Evolutionary conservation across 83 land plant species (phyloP), one percentile per base, ranked within the genome.

Genomic region (Larix sibirica): DNA sequence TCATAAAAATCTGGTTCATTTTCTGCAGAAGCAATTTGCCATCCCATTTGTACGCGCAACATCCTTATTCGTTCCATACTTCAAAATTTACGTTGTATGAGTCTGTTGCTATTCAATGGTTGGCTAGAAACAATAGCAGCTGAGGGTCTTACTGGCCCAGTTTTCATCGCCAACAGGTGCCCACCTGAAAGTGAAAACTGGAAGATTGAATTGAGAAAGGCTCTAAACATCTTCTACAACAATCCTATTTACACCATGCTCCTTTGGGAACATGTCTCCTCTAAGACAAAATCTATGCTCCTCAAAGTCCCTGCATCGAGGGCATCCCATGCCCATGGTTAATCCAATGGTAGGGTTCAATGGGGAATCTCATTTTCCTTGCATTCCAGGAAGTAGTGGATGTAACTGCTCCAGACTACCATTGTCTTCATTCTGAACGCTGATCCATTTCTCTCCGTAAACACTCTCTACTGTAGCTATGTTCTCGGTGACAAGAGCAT

Each of bases 251-350:
- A 95, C 88, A 78, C 99, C 99, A 91, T 97, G 99, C 81, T 97
- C 99, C 99, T 96, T 96, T 56, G 99, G 98, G 83, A 98, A 97
- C 87, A 96, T 89, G 77, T 97, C 99, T 18, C 99, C 99, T 81
- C 98, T 87, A 7, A 97, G 86, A 83, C 99, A 97, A 90, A 88
- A 97, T 60, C 99, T 98, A 70, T 93, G 91, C 84, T 97, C 99
- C 86, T 97, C 99, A 88, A 97, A 97, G 81, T 97, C 99, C 82
- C 94, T 87, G 80, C 99, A 97, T 54, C 95, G 87, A 67, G 92
- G 95, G 26, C 95, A 93, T 10, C 90, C 85, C 79, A 95, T 81
- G 64, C 91, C 90, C 60, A 92, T 82, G 69, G 81, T 85, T 80
- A 92, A 61, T 47, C 90, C 90, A 26, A 81, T 16, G 14, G 90